Evolutionary conservation across 306 rosid species (phyloP).

Genomic region (Morella rubra): DNA sequence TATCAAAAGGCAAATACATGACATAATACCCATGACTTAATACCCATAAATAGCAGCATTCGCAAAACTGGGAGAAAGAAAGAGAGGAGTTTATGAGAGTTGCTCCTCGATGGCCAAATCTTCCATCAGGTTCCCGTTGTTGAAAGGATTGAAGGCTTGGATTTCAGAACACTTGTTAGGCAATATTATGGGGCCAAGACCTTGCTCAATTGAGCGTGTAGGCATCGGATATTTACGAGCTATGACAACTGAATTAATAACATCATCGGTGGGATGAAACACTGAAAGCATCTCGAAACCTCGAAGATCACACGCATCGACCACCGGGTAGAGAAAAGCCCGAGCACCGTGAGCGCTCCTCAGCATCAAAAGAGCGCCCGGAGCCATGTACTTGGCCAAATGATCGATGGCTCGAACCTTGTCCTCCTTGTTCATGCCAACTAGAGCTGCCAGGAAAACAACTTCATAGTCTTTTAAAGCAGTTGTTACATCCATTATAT

Average conservation of each 20-base stretch:
- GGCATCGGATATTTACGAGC: constrained; percentile 47
- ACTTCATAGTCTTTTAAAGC: constrained; percentile 52
- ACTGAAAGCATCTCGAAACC: constrained; percentile 75
- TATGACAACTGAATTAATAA: constrained; percentile 63
- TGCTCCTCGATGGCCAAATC: constrained; percentile 57
- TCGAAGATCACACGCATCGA: constrained; percentile 57
- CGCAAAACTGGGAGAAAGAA: neutral
- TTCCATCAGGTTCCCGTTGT: constrained; percentile 59
- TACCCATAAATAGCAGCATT: neutral
- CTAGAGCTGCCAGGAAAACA: constrained; percentile 79
- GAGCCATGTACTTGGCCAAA: constrained; percentile 59
- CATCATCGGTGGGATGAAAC: constrained; percentile 73
- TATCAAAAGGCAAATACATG: neutral
- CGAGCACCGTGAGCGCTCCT: constrained; percentile 81
- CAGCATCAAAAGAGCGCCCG: constrained; percentile 60
- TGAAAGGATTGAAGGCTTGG: constrained; percentile 56
- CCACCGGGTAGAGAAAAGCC: constrained; percentile 72
- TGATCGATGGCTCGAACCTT: constrained; percentile 52
- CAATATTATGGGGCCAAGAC: constrained; percentile 33
- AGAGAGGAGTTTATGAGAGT: constrained; percentile 18
- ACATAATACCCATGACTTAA: neutral
- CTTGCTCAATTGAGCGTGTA: constrained; percentile 19
- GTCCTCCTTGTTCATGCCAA: constrained; percentile 66
- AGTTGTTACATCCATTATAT: constrained; percentile 46
- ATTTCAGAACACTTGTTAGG: constrained; percentile 69